Conservation (phyloP, 1,284 basidiomycete species). For the Coniferiporia weirii region DNA sequence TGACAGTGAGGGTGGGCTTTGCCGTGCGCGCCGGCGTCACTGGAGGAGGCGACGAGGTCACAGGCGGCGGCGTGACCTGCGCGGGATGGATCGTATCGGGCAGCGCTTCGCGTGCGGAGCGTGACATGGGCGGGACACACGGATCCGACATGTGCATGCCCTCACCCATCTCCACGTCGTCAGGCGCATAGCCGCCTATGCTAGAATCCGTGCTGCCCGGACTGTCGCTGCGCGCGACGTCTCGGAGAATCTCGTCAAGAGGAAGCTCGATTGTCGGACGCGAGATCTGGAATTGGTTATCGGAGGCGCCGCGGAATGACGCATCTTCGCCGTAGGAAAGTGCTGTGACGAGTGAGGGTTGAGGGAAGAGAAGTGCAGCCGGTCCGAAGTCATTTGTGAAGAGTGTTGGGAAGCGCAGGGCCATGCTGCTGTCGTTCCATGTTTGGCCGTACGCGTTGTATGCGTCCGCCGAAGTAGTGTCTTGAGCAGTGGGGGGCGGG, state of each 20-base stretch:
- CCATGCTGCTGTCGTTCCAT: slow-evolving; percentile 23
- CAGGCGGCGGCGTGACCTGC: not conserved
- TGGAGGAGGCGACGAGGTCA: not conserved
- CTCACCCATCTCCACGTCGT: slow-evolving; percentile 32
- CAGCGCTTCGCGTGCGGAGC: not conserved
- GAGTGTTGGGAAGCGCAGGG: slow-evolving; percentile 60
- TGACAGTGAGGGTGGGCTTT: slow-evolving; percentile 12
- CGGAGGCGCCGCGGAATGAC: slow-evolving; percentile 32
- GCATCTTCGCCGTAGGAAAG: slow-evolving; percentile 72
- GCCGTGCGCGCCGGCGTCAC: not conserved
- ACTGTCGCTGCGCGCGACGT: slow-evolving; percentile 27
- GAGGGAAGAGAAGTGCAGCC: slow-evolving; percentile 62
- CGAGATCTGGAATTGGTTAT: slow-evolving; percentile 55
- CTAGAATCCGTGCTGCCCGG: slow-evolving; percentile 22
- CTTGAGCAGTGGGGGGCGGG: slow-evolving; percentile 12
- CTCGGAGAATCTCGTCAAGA: slow-evolving; percentile 66
- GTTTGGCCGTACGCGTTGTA: not conserved
- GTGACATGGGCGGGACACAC: slow-evolving; percentile 5
- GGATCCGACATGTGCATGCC: slow-evolving; percentile 36
- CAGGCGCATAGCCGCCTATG: slow-evolving; percentile 23
- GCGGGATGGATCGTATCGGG: slow-evolving; percentile 13
- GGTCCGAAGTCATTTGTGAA: slow-evolving; percentile 72
- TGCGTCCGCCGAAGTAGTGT: not conserved
- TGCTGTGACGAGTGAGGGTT: slow-evolving; percentile 56
- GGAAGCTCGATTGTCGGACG: slow-evolving; percentile 77